Conservation (phyloP, 805 yeast species). For the Saturnispora gosingensis region DNA sequence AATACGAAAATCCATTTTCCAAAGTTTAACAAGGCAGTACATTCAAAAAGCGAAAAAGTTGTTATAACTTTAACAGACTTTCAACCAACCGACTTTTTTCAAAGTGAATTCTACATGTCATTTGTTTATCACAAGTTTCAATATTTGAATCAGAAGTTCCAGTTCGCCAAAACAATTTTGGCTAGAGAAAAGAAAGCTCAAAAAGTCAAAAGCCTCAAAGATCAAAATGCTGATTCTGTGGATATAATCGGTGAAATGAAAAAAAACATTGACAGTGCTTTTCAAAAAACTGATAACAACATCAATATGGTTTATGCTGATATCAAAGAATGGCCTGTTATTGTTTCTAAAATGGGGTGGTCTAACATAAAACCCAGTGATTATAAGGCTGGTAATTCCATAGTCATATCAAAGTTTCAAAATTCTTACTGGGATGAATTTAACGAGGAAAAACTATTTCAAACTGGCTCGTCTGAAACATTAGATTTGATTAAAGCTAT, state of each 20-base stretch:
- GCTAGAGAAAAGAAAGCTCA: constrained; percentile 31
- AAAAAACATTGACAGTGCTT: constrained; percentile 39
- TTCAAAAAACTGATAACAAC: constrained; percentile 24
- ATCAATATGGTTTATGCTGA: constrained; percentile 43
- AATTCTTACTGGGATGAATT: constrained; percentile 19
- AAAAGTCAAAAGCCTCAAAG: constrained; percentile 35
- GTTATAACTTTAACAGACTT: constrained; percentile 42
- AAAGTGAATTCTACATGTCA: constrained; percentile 25
- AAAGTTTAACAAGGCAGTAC: constrained; percentile 13
- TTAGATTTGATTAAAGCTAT: constrained; percentile 11
- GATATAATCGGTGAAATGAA: constrained; percentile 41
- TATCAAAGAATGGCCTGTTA: constrained; percentile 24
- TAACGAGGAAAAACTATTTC: constrained; percentile 9
- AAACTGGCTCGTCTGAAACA: constrained; percentile 7
- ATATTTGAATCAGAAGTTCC: constrained; percentile 29
- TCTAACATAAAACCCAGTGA: constrained; percentile 25
- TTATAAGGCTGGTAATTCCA: constrained; percentile 44
- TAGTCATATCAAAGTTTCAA: constrained; percentile 38
- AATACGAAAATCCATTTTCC: constrained; percentile 32
- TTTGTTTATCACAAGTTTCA: constrained; percentile 39
- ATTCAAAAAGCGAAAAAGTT: constrained; percentile 34
- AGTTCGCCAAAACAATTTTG: constrained; percentile 27
- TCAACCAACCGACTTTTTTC: constrained; percentile 20
- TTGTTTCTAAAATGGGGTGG: constrained; percentile 28
- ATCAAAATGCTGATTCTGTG: constrained; percentile 33